Evolutionary conservation across 139 green algal species (phyloP), one percentile per base, ranked within the genome.

Genomic region (Zygnema circumcarinatum): DNA sequence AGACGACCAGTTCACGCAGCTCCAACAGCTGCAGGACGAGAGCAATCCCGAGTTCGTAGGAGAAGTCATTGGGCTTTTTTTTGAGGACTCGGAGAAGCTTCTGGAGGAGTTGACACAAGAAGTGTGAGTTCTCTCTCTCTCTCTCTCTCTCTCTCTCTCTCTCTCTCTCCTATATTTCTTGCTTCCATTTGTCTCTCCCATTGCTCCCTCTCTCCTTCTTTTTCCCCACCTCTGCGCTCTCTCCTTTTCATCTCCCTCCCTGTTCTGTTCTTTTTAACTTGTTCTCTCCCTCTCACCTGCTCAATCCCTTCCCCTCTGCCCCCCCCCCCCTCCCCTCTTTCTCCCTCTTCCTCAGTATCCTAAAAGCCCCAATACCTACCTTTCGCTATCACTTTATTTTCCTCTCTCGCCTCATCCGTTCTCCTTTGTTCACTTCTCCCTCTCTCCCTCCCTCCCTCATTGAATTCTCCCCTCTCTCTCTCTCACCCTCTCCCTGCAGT

Each of bases 1-100:
- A 73, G 88, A 92, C 69, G 88, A 92, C 32, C 88, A 92, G 74
- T 92, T 92, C 74, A 88, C 88, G 31, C 88, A 92, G 36, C 88
- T 92, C 16, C 88, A 92, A 38, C 85, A 92, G 52, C 62, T 92
- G 76, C 85, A 92, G 39, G 88, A 92, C 42, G 86, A 91, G 25
- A 84, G 67, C 29, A 92, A 91, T 29, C 88, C 87, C 22, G 87
- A 91, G 25, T 92, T 92, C 40, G 88, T 92, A 7, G 38, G 54
- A 21, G 87, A 91, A 62, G 87, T 91, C 3, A 67, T 89, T 16
- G 81, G 68, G 31, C 47, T 91, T 0, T 91, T 89, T 74, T 91
- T 91, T 73, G 87, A 91, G 32, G 87, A 91, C 73, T 91, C 87
- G 21, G 81, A 76, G n/a, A 89, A 85, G 52, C 52, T 89, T 29